Evolutionary conservation across 345 rosid species (phyloP), one percentile per base, ranked within the genome.

Genomic region (Populus tremula): DNA sequence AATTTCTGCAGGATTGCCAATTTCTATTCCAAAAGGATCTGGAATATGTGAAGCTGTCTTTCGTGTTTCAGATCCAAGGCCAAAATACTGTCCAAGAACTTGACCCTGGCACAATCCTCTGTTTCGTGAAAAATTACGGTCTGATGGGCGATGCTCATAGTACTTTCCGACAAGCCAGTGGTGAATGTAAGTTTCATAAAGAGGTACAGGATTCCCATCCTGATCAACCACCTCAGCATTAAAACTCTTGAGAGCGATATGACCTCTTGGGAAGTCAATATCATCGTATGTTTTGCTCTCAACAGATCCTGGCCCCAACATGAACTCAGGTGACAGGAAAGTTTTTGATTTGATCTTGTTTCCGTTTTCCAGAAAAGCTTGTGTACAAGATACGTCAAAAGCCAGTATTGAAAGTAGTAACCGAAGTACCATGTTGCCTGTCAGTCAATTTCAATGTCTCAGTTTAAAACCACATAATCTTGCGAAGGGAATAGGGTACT

Each of bases 61-160:
- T 23, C 99, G 78, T 2, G 98, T 93, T 80, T 95, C 99, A n/a
- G 99, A 93, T 33, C 99, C 98, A 68, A 88, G 86, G 8, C 99
- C 99, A 41, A 82, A 90, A 77, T 77, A 90, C 76, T 93, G 99
- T 5, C 89, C 84, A 47, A 88, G 84, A 17, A 10, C 2, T 63
- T 1, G 9, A 8, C n/a, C 36, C 72, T 87, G 92, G 80, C 99
- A 95, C 67, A 93, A 71, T 36, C 99, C 99, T 54, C 82, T 81
- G 64, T 95, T 95, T 66, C 82, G 74, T 5, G 49, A 87, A 12
- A 64, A 8, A 8, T 79, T 69, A 21, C 18, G 29, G 80, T 85
- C 88, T 2, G 89, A 53, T 8, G 23, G 54, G 38, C 61, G 1
- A 7, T 18, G 89, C 8, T 45, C 83, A 72, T 83, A 80, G 86